Percentiles rank a stretch among this genome's conserved stretches.
Conservation (phyloP, 768 basidiomycete species). For the Lactarius evosmus region DNA sequence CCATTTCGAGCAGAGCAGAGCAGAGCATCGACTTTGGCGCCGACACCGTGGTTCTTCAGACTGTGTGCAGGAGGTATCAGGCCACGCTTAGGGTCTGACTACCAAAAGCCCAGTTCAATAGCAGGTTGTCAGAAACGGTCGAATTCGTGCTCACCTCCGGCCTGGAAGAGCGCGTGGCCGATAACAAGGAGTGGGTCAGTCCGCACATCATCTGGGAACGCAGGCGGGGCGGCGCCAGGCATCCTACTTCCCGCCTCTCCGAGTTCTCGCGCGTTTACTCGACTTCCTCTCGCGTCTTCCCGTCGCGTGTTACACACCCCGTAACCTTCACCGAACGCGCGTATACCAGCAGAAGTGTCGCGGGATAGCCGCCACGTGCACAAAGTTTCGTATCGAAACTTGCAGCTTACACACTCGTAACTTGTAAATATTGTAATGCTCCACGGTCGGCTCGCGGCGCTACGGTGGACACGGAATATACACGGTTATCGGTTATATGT, state of each 20-base stretch:
- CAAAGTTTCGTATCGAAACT: too few relatives aligned
- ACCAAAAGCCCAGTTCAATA: constrained; percentile 52
- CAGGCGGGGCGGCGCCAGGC: constrained; percentile 37
- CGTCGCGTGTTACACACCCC: too few relatives aligned
- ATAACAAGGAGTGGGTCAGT: constrained; percentile 47
- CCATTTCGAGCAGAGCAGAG: constrained; percentile 43
- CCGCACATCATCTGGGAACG: constrained; percentile 45
- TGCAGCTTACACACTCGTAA: too few relatives aligned
- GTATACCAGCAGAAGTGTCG: too few relatives aligned
- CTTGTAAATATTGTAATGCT: too few relatives aligned
- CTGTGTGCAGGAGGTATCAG: constrained; percentile 27
- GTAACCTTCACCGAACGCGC: too few relatives aligned
- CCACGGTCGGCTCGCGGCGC: too few relatives aligned
- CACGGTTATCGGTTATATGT: background rate
- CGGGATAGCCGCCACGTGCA: too few relatives aligned
- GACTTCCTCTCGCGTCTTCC: too few relatives aligned
- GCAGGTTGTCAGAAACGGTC: constrained; percentile 47
- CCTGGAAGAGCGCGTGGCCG: constrained; percentile 41
- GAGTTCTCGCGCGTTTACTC: too few relatives aligned
- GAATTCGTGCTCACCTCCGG: constrained; percentile 39
- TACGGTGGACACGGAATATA: background rate
- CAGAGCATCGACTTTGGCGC: constrained; percentile 36
- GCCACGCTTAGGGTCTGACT: constrained; percentile 36
- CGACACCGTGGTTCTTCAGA: constrained; percentile 43
- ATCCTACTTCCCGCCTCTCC: too few relatives aligned